A percentile compares a stretch with the other conserved stretches of the same genome.
phyloP scores from a whole-genome alignment of 352 stramenopile genomes.

The Phytophthora macrochlamydospora region DNA sequence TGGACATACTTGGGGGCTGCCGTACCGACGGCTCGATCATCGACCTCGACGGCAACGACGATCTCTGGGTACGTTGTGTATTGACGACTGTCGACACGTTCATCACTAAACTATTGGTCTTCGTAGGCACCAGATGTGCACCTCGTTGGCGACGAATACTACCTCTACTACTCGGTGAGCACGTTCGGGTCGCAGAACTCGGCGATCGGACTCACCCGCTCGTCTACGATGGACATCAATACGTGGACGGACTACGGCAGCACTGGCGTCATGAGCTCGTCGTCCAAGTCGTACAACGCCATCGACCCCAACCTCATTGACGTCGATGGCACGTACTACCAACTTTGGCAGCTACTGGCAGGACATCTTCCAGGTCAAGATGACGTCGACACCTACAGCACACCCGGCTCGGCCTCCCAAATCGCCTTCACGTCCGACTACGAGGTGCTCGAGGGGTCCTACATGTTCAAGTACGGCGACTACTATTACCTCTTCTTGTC shows the following conservation, averaged over 20 bases:
- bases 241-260: constrained; percentile 45
- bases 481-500: constrained; percentile 60
- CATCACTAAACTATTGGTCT: not conserved
- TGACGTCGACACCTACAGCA: constrained; percentile 22
- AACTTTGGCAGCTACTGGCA: constrained; percentile 49
- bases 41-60: constrained; percentile 48
- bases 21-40: constrained; percentile 48
- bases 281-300: constrained; percentile 43
- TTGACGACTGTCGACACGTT: no score
- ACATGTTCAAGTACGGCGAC: constrained; percentile 41
- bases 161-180: constrained; percentile 63
- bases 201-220: constrained; percentile 41
- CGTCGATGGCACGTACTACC: constrained; percentile 34
- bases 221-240: constrained; percentile 43
- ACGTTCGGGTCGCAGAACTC: constrained; percentile 48
- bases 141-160: constrained; percentile 48
- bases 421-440: constrained; percentile 31
- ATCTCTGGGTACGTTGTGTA: constrained; percentile 38
- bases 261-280: constrained; percentile 30
- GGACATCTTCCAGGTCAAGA: constrained; percentile 29
- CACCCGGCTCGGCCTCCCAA: constrained; percentile 14
- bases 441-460: constrained; percentile 37
- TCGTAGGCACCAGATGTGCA: constrained; percentile 41
- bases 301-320: constrained; percentile 49
- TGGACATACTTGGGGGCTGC: constrained; percentile 53